phyloP scores from a whole-genome alignment of 495 filamentous ascomycete species.

The Aspergillus baeticus region DNA sequence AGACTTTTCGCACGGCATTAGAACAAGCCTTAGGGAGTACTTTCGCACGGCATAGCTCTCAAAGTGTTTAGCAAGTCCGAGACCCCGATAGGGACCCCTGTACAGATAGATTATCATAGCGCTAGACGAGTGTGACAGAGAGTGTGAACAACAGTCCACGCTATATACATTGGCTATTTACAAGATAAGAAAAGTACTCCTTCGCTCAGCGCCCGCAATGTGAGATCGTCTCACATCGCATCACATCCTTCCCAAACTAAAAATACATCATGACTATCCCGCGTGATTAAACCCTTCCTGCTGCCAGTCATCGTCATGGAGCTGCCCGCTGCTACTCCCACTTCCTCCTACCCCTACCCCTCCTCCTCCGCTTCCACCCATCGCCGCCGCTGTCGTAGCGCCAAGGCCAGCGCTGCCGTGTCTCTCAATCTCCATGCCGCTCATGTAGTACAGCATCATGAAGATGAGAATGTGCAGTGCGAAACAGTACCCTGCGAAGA shows the following conservation, averaged over 20 bases:
- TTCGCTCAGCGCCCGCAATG: neutral
- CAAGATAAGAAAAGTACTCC: too few relatives aligned
- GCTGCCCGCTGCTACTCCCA: constrained; percentile 34
- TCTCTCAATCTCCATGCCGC: constrained; percentile 59
- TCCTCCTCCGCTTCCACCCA: constrained; percentile 26
- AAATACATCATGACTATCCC: constrained; percentile 16
- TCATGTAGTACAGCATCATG: constrained; percentile 80
- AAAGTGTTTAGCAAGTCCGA: too few relatives aligned
- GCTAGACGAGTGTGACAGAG: too few relatives aligned
- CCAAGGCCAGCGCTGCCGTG: constrained; percentile 49
- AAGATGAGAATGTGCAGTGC: constrained; percentile 86
- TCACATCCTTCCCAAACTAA: neutral
- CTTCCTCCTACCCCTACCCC: constrained; percentile 25
- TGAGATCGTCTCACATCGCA: too few relatives aligned
- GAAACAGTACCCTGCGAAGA: constrained; percentile 94
- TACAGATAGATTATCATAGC: too few relatives aligned
- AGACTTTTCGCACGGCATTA: too few relatives aligned
- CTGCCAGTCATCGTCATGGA: constrained; percentile 59
- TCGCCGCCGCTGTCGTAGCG: constrained; percentile 44
- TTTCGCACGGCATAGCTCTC: too few relatives aligned
- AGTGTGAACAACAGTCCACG: too few relatives aligned
- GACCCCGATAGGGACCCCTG: too few relatives aligned
- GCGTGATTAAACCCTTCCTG: constrained; percentile 54
- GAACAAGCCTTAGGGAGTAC: too few relatives aligned
- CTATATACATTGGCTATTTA: too few relatives aligned